These are phyloP conservation scores for Globisporangium paddicum DNA, from an alignment of 352 stramenopile genomes.

Conservation along the genomic window DNA sequence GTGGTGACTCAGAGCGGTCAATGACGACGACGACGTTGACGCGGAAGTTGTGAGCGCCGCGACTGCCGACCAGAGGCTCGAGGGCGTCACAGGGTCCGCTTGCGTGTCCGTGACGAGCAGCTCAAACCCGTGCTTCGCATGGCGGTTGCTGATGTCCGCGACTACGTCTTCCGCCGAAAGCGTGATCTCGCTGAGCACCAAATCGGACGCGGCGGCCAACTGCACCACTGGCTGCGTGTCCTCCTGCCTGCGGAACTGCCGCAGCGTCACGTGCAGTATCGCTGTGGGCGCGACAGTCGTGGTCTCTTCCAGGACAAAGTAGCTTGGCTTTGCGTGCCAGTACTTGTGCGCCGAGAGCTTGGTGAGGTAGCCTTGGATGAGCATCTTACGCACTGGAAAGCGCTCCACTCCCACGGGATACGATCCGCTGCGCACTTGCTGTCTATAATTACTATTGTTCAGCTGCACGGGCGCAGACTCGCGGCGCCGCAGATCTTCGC, in stretches of 20 bases:
- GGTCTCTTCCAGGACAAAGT: constrained; percentile 53
- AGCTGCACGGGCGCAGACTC: constrained; percentile 1
- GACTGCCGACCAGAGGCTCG: constrained; percentile 9
- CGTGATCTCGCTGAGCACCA: constrained; percentile 33
- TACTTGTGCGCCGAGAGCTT: constrained; percentile 51
- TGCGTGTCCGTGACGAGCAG: constrained; percentile 24
- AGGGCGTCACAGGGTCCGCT: constrained; percentile 1
- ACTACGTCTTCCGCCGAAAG: constrained; percentile 57
- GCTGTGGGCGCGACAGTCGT: background rate
- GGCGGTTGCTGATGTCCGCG: constrained; percentile 37
- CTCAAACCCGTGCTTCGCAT: constrained; percentile 52
- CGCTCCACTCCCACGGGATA: background rate
- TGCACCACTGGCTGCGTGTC: constrained; percentile 20
- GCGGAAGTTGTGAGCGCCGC: background rate
- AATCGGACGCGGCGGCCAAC: constrained; percentile 7
- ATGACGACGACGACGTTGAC: background rate
- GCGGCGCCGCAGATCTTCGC: background rate
- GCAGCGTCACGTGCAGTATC: constrained; percentile 28
- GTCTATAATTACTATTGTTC: background rate
- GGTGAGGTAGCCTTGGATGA: constrained; percentile 51
- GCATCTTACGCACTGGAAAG: constrained; percentile 13
- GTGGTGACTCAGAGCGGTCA: background rate
- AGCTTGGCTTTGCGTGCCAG: constrained; percentile 49
- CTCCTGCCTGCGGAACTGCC: constrained; percentile 40
- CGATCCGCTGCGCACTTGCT: constrained; percentile 2